Percentiles rank a stretch among this genome's conserved stretches.
phyloP scores from a whole-genome alignment of 1,284 basidiomycete species.

The Rhodotorula sp. region DNA sequence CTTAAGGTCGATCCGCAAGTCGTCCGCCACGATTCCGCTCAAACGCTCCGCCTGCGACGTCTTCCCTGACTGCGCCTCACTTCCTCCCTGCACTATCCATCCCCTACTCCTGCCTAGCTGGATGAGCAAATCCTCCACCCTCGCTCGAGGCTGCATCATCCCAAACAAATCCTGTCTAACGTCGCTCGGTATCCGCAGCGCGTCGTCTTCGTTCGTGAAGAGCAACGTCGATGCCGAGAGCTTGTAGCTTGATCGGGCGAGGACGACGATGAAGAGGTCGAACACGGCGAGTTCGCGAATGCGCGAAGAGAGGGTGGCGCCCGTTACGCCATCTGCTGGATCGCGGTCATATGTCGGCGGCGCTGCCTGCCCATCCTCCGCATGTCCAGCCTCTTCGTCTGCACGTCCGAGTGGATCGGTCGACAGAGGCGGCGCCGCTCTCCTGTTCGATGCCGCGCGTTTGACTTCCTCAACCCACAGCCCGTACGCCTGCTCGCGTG shows the following conservation, averaged over 20 bases:
- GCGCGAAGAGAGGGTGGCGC: background rate
- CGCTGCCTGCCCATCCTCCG: background rate
- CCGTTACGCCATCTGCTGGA: background rate
- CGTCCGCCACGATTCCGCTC: background rate
- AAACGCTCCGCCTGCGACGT: background rate
- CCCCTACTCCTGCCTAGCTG: background rate
- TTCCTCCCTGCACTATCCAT: background rate
- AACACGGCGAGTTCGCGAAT: slow-evolving; percentile 14
- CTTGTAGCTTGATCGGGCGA: background rate
- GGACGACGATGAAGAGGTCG: slow-evolving; percentile 17
- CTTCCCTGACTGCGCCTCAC: background rate
- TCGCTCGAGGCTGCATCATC: slow-evolving; percentile 19
- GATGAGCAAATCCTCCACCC: slow-evolving; percentile 20
- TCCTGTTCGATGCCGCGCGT: background rate
- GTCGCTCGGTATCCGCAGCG: slow-evolving; percentile 2
- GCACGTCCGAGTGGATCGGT: slow-evolving; percentile 5
- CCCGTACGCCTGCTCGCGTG: background rate
- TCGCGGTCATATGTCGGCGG: background rate
- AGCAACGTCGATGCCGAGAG: slow-evolving; percentile 4
- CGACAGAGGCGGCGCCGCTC: background rate
- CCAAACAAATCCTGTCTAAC: slow-evolving; percentile 17
- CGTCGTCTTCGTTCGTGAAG: slow-evolving; percentile 6
- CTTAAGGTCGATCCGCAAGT: slow-evolving; percentile 20
- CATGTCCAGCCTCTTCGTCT: background rate
- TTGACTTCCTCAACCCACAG: background rate